These are phyloP conservation scores for Phytopythium litorale DNA, from an alignment of 352 stramenopile genomes.

Conservation along the genomic window DNA sequence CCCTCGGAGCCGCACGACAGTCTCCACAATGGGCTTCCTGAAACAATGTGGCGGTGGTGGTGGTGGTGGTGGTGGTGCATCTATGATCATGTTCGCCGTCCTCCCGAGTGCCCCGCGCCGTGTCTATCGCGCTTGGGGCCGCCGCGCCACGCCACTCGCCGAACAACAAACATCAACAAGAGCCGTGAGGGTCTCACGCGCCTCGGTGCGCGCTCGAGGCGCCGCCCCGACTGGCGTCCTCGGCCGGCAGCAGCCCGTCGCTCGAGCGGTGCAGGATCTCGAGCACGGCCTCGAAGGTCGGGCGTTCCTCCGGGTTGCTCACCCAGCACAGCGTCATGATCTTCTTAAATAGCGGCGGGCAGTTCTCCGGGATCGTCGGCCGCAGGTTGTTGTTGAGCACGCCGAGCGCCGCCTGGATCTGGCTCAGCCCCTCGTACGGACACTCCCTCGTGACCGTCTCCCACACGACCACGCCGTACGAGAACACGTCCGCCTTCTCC, in stretches of 20 bases:
- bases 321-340: slow-evolving; percentile 85
- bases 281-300: slow-evolving; percentile 78
- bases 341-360: slow-evolving; percentile 75
- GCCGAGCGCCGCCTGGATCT: slow-evolving; percentile 85
- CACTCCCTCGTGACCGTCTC: slow-evolving; percentile 89
- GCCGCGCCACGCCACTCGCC: background rate
- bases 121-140: background rate
- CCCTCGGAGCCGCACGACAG: too few relatives aligned
- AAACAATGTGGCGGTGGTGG: background rate
- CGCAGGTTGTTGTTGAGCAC: slow-evolving; percentile 87
- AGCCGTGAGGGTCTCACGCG: background rate
- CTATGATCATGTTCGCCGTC: background rate
- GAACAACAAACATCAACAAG: background rate
- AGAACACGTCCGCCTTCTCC: slow-evolving; percentile 87
- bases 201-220: background rate
- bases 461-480: slow-evolving; percentile 83
- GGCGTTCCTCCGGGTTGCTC: slow-evolving; percentile 65
- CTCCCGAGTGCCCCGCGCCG: background rate
- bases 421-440: slow-evolving; percentile 89
- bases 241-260: slow-evolving; percentile 17
- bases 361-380: slow-evolving; percentile 74
- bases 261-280: slow-evolving; percentile 58
- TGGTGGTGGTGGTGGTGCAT: background rate
- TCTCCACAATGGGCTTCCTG: background rate
- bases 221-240: background rate